A percentile compares a stretch with the other conserved stretches of the same genome.
These are phyloP conservation scores for Ophiognomonia clavigignenti-juglandacearum DNA, from an alignment of 2,329 filamentous ascomycete species.

Conservation along the genomic window DNA sequence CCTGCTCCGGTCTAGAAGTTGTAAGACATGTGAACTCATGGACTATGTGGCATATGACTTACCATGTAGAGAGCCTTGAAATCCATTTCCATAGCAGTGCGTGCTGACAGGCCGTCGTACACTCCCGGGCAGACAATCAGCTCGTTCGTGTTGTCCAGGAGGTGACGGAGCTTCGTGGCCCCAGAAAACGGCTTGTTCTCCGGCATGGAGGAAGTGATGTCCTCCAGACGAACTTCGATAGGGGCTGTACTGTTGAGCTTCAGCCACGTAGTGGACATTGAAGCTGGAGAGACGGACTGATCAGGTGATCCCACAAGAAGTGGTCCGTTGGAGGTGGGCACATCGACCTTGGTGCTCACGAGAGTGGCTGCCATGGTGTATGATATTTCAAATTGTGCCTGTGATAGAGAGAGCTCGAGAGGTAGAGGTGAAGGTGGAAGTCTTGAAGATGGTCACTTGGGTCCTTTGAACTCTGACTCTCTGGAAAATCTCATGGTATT, in stretches of 20 bases:
- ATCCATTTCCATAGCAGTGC: constrained; percentile 51
- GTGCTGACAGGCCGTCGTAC: constrained; percentile 58
- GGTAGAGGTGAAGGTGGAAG: too few species aligned
- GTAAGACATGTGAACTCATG: background rate
- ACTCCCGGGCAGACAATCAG: constrained; percentile 55
- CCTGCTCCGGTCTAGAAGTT: constrained; percentile 52
- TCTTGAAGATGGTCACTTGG: too few species aligned
- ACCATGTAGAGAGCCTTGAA: constrained; percentile 62
- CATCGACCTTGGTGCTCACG: constrained; percentile 3
- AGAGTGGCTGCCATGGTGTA: background rate
- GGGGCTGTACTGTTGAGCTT: constrained; percentile 13
- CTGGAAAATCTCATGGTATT: too few species aligned
- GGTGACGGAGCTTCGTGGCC: constrained; percentile 16
- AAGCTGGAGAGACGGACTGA: background rate
- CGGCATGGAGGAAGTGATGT: background rate
- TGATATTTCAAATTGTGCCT: constrained; percentile 6
- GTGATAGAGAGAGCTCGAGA: too few species aligned
- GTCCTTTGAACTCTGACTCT: too few species aligned
- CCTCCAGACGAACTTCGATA: constrained; percentile 2
- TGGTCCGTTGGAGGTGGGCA: constrained; percentile 10
- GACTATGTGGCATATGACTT: constrained; percentile 15
- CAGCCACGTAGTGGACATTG: constrained; percentile 10
- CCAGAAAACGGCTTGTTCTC: constrained; percentile 13
- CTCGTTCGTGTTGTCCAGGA: constrained; percentile 28
- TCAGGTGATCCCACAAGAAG: background rate